Percentiles rank a stretch among this genome's conserved stretches.
phyloP scores from a whole-genome alignment of 1,139 yeast genomes.

The Candida albicans region DNA sequence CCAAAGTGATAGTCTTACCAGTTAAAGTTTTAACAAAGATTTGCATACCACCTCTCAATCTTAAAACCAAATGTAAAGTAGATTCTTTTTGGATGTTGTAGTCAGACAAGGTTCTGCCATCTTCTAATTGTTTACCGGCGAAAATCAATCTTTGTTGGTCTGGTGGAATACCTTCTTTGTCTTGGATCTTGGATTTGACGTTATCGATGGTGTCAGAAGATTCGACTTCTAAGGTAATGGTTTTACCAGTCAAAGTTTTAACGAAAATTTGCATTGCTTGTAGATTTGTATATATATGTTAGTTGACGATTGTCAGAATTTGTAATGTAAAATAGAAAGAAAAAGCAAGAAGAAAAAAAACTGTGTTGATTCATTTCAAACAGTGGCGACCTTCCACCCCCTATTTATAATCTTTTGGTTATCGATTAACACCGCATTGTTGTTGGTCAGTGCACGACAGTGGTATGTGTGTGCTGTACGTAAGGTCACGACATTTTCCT shows the following conservation, averaged over 20 bases:
- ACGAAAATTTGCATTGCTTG: constrained; percentile 97
- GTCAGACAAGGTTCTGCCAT: constrained; percentile 66
- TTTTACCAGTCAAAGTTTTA: constrained; percentile 94
- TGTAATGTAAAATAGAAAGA: constrained; percentile 3
- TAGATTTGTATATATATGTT: constrained; percentile 80
- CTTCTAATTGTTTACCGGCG: constrained; percentile 64
- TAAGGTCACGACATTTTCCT: neutral
- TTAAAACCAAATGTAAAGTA: constrained; percentile 91
- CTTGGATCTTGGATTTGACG: constrained; percentile 77
- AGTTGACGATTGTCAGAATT: constrained; percentile 2
- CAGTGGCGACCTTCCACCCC: constrained; percentile 9
- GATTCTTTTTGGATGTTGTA: constrained; percentile 76
- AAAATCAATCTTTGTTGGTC: constrained; percentile 58
- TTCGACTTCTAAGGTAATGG: constrained; percentile 69
- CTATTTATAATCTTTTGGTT: constrained; percentile 3
- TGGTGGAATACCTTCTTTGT: constrained; percentile 54
- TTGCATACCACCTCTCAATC: constrained; percentile 97
- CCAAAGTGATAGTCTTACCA: constrained; percentile 70
- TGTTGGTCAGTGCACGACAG: neutral
- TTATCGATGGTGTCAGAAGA: constrained; percentile 74
- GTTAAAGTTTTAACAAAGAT: constrained; percentile 60
- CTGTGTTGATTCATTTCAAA: neutral
- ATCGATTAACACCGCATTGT: neutral
- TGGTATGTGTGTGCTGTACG: neutral
- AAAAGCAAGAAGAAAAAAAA: neutral